Evolutionary conservation across 441 rosid species (phyloP).

Genomic region (Iberis amara): DNA sequence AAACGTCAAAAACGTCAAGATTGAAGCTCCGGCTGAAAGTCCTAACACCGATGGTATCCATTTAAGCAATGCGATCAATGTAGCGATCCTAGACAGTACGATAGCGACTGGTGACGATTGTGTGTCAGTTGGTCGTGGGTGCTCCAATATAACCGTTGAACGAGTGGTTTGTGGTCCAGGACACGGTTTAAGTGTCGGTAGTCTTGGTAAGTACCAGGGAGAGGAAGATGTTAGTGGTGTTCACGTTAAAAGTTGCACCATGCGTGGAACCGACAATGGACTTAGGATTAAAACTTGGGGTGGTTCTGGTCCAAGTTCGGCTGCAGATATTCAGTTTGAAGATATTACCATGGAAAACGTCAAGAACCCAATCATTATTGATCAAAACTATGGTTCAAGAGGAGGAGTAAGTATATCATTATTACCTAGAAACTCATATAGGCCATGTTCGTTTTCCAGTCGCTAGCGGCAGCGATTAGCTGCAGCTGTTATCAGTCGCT

Average conservation of each 20-base stretch:
- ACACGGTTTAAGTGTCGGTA: constrained; percentile 67
- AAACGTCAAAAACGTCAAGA: constrained; percentile 17
- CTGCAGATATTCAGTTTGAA: constrained; percentile 34
- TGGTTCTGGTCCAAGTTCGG: constrained; percentile 42
- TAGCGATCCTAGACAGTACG: constrained; percentile 22
- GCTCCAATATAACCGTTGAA: constrained; percentile 27
- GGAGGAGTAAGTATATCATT: constrained; percentile 28
- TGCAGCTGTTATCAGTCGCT: no score
- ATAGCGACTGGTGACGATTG: constrained; percentile 57
- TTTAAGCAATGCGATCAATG: constrained; percentile 28
- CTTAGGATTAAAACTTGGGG: constrained; percentile 64
- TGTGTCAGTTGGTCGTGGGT: constrained; percentile 43
- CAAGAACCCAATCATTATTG: constrained; percentile 41
- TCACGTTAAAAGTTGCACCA: constrained; percentile 41
- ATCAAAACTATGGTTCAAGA: constrained; percentile 27
- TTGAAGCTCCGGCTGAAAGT: constrained; percentile 28
- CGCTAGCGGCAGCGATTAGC: no score
- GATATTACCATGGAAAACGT: constrained; percentile 46
- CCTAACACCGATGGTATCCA: constrained; percentile 36
- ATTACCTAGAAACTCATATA: background rate
- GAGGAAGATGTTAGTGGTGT: constrained; percentile 49
- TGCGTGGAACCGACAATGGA: constrained; percentile 48
- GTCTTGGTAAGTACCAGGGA: constrained; percentile 54
- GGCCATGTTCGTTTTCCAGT: no score
- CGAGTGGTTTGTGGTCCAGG: constrained; percentile 68